phyloP scores from a whole-genome alignment of 345 rosid genomes.

The Camelina sativa region DNA sequence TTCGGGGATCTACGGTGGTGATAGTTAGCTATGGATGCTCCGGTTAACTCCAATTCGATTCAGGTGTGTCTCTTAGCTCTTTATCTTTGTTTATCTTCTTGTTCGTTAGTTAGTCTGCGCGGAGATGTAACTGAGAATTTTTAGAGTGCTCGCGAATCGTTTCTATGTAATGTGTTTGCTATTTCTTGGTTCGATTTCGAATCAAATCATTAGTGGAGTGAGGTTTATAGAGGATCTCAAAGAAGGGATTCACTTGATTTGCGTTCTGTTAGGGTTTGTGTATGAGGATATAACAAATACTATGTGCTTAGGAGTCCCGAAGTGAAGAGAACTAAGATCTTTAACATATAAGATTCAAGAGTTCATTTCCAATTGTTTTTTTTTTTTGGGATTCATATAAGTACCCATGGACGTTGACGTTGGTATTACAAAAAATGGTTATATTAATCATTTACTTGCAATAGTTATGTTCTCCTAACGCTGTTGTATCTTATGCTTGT shows the following conservation, averaged over 20 bases:
- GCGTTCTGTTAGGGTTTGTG: conserved; percentile 3
- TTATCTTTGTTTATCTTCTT: conserved; percentile 12
- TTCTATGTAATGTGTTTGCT: background rate
- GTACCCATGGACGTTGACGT: background rate
- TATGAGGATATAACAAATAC: background rate
- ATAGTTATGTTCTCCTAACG: background rate
- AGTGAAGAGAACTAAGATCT: background rate
- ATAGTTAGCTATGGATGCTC: conserved; percentile 63
- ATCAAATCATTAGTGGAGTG: background rate
- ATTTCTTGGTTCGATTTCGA: conserved; percentile 11
- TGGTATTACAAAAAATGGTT: background rate
- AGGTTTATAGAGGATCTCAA: background rate
- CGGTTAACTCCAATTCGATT: conserved; percentile 71
- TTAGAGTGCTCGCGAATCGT: conserved; percentile 13
- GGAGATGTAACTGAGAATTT: conserved; percentile 28
- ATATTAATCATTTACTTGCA: background rate
- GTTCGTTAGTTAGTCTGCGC: conserved; percentile 30
- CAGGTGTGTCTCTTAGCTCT: conserved; percentile 58
- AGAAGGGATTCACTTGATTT: conserved; percentile 9
- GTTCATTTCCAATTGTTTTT: background rate
- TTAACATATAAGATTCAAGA: background rate
- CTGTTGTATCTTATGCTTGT: conserved; percentile 5
- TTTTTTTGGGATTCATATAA: background rate
- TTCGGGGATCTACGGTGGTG: conserved; percentile 35
- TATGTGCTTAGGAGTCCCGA: too few relatives aligned